phyloP scores from a whole-genome alignment of 331 rosid genomes.

The Rosa hybrid region DNA sequence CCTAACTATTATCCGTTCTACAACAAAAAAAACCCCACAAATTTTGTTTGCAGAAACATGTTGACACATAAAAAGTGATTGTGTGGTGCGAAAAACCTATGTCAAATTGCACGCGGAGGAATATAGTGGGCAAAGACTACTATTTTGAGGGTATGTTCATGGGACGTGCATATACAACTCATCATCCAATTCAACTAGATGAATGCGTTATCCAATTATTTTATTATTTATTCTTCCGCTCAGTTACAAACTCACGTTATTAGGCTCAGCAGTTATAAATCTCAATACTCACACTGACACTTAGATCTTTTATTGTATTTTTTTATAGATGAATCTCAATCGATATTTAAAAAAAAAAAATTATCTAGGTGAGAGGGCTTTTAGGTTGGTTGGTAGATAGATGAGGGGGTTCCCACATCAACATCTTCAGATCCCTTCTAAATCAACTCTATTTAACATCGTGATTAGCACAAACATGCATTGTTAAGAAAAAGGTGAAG shows the following conservation, averaged over 20 bases:
- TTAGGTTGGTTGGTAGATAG: conserved; percentile 33
- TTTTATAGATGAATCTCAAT: not conserved
- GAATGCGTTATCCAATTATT: too few species aligned
- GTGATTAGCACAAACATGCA: conserved; percentile 5
- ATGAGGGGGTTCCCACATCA: not conserved
- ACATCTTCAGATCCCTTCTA: conserved; percentile 12
- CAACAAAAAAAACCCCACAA: not conserved
- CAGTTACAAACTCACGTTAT: too few species aligned
- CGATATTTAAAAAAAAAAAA: not conserved
- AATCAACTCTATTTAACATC: conserved; percentile 13
- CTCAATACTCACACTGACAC: too few species aligned
- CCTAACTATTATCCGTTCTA: too few species aligned
- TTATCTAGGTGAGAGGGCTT: not conserved
- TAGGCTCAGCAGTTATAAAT: too few species aligned
- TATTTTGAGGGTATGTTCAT: too few species aligned
- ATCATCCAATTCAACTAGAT: too few species aligned
- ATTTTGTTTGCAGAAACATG: not conserved
- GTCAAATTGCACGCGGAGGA: too few species aligned
- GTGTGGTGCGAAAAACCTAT: not conserved
- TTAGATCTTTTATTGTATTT: too few species aligned
- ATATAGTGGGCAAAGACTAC: too few species aligned
- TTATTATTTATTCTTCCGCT: too few species aligned
- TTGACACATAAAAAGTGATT: not conserved
- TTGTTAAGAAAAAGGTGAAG: not conserved
- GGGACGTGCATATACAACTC: too few species aligned